Conservation (phyloP, 495 filamentous ascomycete genomes). For the Hypoxylon lienhwacheense region DNA sequence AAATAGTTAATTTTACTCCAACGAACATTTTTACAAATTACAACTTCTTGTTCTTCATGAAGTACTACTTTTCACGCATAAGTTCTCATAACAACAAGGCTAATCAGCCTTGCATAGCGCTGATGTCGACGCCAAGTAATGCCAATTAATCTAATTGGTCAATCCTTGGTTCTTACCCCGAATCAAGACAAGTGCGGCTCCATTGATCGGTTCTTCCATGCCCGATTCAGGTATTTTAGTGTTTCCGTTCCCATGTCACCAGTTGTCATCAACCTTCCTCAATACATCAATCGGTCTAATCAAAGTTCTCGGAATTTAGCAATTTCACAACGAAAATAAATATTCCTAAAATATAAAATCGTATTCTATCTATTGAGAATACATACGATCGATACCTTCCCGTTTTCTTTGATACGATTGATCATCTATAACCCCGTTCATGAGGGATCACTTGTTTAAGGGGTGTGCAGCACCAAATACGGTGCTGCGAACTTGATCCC, state of each 20-base stretch:
- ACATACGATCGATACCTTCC: no score
- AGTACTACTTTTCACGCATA: background rate
- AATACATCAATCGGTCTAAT: no score
- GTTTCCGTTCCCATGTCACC: no score
- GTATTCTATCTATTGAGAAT: no score
- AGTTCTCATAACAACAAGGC: conserved; percentile 4
- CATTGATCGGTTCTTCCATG: no score
- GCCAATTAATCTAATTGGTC: conserved; percentile 20
- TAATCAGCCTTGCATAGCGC: conserved; percentile 14
- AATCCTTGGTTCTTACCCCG: background rate
- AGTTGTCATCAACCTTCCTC: no score
- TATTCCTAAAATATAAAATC: no score
- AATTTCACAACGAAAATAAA: no score
- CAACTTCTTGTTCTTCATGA: background rate
- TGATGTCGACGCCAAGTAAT: conserved; percentile 12
- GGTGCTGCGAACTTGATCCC: conserved; percentile 5
- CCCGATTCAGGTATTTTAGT: no score
- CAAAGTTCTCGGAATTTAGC: no score
- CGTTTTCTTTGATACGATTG: conserved; percentile 6
- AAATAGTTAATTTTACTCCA: no score
- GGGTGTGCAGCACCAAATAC: conserved; percentile 7
- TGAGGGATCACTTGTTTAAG: background rate
- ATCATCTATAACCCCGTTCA: background rate
- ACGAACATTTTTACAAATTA: background rate
- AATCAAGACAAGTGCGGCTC: conserved; percentile 2